phyloP scores from a whole-genome alignment of 371 early-diverging fungal species.

The Batrachochytrium dendrobatidis region DNA sequence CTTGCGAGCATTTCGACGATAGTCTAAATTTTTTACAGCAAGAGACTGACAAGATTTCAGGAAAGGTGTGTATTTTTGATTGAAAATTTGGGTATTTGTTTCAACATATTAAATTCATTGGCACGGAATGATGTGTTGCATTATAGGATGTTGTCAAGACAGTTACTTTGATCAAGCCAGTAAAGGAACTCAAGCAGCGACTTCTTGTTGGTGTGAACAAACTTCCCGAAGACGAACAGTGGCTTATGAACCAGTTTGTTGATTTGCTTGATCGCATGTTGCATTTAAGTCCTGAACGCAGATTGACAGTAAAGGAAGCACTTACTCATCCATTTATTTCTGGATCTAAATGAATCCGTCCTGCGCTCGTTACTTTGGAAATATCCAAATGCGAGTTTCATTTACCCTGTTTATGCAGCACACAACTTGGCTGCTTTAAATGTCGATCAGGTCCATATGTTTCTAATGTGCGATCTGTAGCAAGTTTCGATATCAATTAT shows the following conservation, averaged over 20 bases:
- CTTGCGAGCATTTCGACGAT: slow-evolving; percentile 77
- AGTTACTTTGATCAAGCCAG: slow-evolving; percentile 58
- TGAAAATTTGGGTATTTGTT: neutral
- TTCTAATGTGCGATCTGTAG: too few relatives aligned
- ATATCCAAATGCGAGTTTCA: too few relatives aligned
- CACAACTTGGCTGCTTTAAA: neutral
- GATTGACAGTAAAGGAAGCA: slow-evolving; percentile 85
- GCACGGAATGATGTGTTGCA: neutral
- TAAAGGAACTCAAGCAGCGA: slow-evolving; percentile 60
- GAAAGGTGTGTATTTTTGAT: slow-evolving; percentile 38
- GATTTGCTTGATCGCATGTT: slow-evolving; percentile 84
- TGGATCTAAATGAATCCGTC: neutral
- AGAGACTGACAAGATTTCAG: slow-evolving; percentile 62
- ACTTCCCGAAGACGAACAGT: slow-evolving; percentile 18
- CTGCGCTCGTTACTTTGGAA: too few relatives aligned
- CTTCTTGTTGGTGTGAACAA: slow-evolving; percentile 37
- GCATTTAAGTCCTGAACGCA: slow-evolving; percentile 83
- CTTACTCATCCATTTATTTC: slow-evolving; percentile 77
- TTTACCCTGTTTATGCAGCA: neutral
- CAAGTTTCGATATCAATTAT: too few relatives aligned
- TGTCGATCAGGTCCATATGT: neutral
- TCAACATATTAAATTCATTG: neutral
- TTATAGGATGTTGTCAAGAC: slow-evolving; percentile 55
- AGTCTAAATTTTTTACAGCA: slow-evolving; percentile 44
- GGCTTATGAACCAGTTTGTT: slow-evolving; percentile 46